Evolutionary conservation across 257 asterid species (phyloP).

Genomic region (Gardenia jasminoides): DNA sequence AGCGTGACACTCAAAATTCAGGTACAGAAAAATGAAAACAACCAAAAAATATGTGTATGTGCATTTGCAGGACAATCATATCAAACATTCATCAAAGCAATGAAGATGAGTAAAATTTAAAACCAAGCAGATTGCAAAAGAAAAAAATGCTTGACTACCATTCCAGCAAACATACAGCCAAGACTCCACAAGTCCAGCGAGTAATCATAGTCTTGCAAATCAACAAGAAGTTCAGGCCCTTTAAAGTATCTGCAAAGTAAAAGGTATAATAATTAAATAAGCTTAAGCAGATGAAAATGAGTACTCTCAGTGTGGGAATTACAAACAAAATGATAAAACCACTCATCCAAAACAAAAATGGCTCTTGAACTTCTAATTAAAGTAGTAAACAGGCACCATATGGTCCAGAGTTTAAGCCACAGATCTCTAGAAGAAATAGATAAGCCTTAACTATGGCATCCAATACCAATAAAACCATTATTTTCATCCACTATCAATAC

Average conservation of each 20-base stretch:
- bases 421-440: background rate
- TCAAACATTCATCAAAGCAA: background rate
- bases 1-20: background rate
- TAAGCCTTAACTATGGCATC: background rate
- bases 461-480: background rate
- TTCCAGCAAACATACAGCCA: conserved; percentile 92
- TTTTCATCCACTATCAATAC: background rate
- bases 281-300: background rate
- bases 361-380: background rate
- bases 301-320: background rate
- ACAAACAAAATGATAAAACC: background rate
- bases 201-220: conserved; percentile 96
- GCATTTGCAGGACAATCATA: background rate
- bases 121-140: background rate
- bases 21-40: background rate
- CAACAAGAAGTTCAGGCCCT: conserved; percentile 95
- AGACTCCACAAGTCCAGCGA: conserved; percentile 94
- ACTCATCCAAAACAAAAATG: background rate
- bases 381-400: background rate
- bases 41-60: background rate
- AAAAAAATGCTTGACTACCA: conserved; percentile 40
- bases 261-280: background rate
- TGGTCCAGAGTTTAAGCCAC: background rate
- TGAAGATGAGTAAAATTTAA: background rate
- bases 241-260: conserved; percentile 40